These are phyloP conservation scores for Trichoderma arundinaceum DNA, from an alignment of 2,329 filamentous ascomycete species.

Conservation along the genomic window DNA sequence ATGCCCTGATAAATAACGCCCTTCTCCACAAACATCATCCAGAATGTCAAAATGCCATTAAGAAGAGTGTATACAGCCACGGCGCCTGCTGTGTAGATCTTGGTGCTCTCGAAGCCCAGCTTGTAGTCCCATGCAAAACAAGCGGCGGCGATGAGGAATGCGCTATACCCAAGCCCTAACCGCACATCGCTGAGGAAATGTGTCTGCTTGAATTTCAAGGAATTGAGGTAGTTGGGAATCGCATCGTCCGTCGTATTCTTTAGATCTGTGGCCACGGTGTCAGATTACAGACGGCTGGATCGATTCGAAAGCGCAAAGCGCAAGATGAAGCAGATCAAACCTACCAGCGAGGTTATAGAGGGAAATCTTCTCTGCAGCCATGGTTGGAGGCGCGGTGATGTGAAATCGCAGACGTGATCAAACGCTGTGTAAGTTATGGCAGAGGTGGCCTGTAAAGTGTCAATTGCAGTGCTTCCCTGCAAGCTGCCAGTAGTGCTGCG, in stretches of 20 bases:
- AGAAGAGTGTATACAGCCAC: slow-evolving; percentile 80
- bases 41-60: slow-evolving; percentile 78
- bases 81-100: slow-evolving; percentile 78
- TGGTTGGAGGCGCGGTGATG: slow-evolving; percentile 34
- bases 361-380: slow-evolving; percentile 61
- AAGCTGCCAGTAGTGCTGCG: not conserved
- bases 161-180: slow-evolving; percentile 79
- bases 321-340: not conserved
- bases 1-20: slow-evolving; percentile 80
- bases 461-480: slow-evolving; percentile 15
- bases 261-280: slow-evolving; percentile 66
- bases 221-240: slow-evolving; percentile 90
- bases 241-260: slow-evolving; percentile 98
- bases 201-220: slow-evolving; percentile 81
- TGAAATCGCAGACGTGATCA: not conserved
- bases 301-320: not conserved
- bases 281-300: not conserved
- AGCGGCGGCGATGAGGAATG: slow-evolving; percentile 78
- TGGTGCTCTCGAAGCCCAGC: slow-evolving; percentile 85
- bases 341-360: slow-evolving; percentile 71
- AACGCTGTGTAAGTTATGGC: slow-evolving; percentile 3
- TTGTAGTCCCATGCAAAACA: slow-evolving; percentile 94
- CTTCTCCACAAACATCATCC: slow-evolving; percentile 84
- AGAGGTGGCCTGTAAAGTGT: slow-evolving; percentile 35
- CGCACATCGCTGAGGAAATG: slow-evolving; percentile 82